phyloP scores from a whole-genome alignment of 1,284 basidiomycete species.

The Cutaneotrichosporon cyanovorans region DNA sequence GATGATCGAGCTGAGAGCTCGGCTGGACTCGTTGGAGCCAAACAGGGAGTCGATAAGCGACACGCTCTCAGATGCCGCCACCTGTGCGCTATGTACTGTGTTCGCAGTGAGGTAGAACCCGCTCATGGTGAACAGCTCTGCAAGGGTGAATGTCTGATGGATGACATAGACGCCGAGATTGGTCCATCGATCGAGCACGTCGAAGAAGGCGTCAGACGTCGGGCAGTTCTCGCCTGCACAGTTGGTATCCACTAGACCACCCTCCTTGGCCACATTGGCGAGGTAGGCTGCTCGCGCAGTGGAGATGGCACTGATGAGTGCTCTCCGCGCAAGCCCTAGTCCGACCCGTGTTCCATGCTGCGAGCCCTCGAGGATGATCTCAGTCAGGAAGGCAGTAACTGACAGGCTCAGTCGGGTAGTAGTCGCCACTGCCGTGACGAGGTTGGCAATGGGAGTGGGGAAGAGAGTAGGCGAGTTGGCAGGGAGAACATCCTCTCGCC shows the following conservation, averaged over 20 bases:
- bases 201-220: conserved; percentile 38
- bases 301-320: conserved; percentile 45
- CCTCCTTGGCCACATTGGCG: conserved; percentile 25
- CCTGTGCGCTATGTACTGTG: conserved; percentile 38
- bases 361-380: conserved; percentile 43
- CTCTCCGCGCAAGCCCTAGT: conserved; percentile 41
- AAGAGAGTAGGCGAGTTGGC: conserved; percentile 35
- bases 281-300: conserved; percentile 44
- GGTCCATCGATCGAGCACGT: conserved; percentile 50
- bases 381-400: conserved; percentile 44
- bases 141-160: conserved; percentile 50
- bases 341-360: conserved; percentile 33
- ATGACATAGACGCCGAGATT: conserved; percentile 51
- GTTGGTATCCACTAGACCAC: conserved; percentile 14
- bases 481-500: neutral
- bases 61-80: conserved; percentile 49
- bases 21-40: conserved; percentile 50
- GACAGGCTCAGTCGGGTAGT: conserved; percentile 41
- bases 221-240: conserved; percentile 4
- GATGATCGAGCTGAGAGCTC: conserved; percentile 49
- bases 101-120: conserved; percentile 48
- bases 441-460: conserved; percentile 41
- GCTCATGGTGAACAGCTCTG: conserved; percentile 51
- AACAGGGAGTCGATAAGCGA: conserved; percentile 50
- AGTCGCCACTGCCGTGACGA: conserved; percentile 45